Evolutionary conservation across 73 alveolate species (phyloP).

Genomic region (Paramecium sexaurelia): DNA sequence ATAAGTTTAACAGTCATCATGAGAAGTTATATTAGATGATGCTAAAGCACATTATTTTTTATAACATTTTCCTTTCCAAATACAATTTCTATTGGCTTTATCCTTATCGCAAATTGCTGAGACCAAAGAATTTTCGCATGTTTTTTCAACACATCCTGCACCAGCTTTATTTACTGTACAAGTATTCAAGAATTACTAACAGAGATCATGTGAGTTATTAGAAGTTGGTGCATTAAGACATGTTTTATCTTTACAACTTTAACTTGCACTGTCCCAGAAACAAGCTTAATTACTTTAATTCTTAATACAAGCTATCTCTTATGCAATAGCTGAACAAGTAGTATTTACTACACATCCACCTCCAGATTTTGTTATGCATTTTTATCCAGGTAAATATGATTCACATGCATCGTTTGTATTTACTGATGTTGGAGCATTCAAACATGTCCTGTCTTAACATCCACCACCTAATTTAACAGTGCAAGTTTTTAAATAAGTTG

Average conservation of each 20-base stretch:
- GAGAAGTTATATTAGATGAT: not conserved
- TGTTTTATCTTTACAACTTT: not conserved
- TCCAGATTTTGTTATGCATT: not conserved
- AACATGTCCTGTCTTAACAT: not conserved
- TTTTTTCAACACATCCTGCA: not conserved
- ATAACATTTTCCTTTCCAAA: not conserved
- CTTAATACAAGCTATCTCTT: not conserved
- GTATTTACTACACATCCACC: not conserved
- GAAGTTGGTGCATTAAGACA: conserved; percentile 3
- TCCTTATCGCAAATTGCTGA: not conserved
- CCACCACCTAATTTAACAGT: not conserved
- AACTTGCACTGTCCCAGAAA: not conserved
- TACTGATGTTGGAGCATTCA: not conserved
- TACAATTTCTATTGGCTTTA: not conserved
- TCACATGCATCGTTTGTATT: not conserved
- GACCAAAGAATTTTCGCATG: not conserved
- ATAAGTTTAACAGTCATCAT: not conserved
- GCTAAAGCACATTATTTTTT: not conserved
- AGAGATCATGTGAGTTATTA: not conserved
- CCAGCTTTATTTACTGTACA: not conserved
- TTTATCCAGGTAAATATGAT: not conserved
- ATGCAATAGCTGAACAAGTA: not conserved
- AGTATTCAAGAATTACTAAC: not conserved
- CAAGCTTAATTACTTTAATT: not conserved
- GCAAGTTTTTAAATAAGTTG: not conserved